Conservation (phyloP, 306 rosid species). For the Vigna angularis region DNA sequence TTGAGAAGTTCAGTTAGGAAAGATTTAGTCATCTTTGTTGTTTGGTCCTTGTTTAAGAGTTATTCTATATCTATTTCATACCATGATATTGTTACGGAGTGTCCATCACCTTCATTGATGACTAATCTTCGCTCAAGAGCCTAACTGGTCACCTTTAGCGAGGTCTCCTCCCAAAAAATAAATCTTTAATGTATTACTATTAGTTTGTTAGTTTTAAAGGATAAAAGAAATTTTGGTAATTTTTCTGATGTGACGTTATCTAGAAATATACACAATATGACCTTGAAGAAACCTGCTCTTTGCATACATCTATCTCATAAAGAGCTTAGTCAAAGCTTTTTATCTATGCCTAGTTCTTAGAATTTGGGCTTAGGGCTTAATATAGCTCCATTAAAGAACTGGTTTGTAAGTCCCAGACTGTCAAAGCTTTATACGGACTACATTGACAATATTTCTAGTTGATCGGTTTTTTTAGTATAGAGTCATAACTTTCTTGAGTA, state of each 20-base stretch:
- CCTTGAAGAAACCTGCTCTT: constrained; percentile 9
- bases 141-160: no score
- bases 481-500: no score
- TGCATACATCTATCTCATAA: not conserved
- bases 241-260: constrained; percentile 13
- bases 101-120: no score
- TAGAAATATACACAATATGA: constrained; percentile 1
- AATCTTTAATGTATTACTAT: constrained; percentile 11
- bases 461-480: not conserved
- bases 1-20: constrained; percentile 30
- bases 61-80: not conserved
- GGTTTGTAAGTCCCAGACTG: not conserved
- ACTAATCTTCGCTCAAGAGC: not conserved
- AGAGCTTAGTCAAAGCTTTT: constrained; percentile 22
- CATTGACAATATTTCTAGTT: not conserved
- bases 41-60: constrained; percentile 26
- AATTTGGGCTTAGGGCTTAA: not conserved
- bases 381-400: no score
- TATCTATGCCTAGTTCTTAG: not conserved
- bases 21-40: constrained; percentile 22
- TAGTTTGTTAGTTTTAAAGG: constrained; percentile 16
- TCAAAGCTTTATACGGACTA: not conserved
- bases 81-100: no score
- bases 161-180: not conserved
- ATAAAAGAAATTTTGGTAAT: not conserved